Evolutionary conservation across 306 rosid species (phyloP), one percentile per base, ranked within the genome.

Genomic region (Inga oerstediana): DNA sequence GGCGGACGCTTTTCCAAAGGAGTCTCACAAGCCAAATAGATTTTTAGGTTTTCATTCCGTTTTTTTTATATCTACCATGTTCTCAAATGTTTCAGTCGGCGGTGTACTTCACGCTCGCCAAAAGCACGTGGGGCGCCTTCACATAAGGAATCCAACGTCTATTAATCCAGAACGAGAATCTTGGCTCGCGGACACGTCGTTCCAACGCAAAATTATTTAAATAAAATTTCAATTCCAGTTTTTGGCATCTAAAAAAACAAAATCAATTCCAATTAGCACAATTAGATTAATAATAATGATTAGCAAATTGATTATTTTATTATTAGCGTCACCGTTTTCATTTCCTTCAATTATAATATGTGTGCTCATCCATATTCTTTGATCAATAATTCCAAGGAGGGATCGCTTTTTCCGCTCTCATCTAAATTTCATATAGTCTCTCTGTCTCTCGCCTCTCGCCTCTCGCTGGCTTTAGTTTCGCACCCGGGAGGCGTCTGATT

Each of bases 381-480:
- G 73, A 87, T 88, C 97, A 91, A 87, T 91, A 91, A 88, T 85
- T 86, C 35, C 88, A 74, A 82, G 87, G 75, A 79, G 89, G 72
- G 86, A 88, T 93, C 81, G 74, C 87, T 48, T 32, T 81, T 81
- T 70, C 81, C 77, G 37, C 66, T 37, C 81, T 46, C 24, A 51
- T 70, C 65, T 19, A 78, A 51, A 69, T 15, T 51, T 69, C 76
- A 52, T 16, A 2, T 46, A 27, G 24, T 64, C 82, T 65, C 89
- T 41, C 77, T 59, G 13, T 74, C 70, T 62, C 80, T 70, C 81
- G 65, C 54, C 70, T 62, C 80, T 70, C 81, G 65, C 54, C 87
- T 75, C 87, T 11, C 44, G 64, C 45, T 37, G 49, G 15, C 30
- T 35, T 35, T 68, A 39, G 74, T 39, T 37, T 41, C 54, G 35